Percentiles rank a stretch among this genome's conserved stretches.
phyloP scores from a whole-genome alignment of 805 yeast genomes.

The Kazachstania taianensis region DNA sequence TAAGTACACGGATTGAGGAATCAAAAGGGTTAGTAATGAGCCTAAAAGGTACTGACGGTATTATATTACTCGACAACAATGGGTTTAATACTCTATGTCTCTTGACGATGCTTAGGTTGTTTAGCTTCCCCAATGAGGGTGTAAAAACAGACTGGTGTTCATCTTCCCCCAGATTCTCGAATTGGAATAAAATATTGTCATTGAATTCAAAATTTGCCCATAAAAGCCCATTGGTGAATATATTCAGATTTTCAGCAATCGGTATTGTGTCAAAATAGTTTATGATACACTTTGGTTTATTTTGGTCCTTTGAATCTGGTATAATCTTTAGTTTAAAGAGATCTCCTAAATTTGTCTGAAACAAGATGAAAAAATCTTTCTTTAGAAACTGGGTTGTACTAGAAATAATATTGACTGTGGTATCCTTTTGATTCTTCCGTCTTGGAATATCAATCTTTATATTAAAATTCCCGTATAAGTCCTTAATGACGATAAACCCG shows the following conservation, averaged over 20 bases:
- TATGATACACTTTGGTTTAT: constrained; percentile 36
- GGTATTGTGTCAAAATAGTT: constrained; percentile 74
- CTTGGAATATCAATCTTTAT: constrained; percentile 47
- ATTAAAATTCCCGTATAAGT: constrained; percentile 29
- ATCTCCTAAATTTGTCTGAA: constrained; percentile 69
- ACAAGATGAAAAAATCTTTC: constrained; percentile 48
- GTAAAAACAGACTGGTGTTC: constrained; percentile 18
- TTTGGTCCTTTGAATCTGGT: constrained; percentile 29
- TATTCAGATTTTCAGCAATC: constrained; percentile 40
- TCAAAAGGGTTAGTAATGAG: constrained; percentile 25
- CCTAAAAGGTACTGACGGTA: constrained; percentile 18
- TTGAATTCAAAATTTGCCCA: constrained; percentile 56
- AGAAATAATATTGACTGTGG: constrained; percentile 34
- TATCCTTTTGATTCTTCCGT: constrained; percentile 22
- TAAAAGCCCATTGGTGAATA: constrained; percentile 67
- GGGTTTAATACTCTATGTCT: constrained; percentile 41
- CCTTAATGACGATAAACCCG: constrained; percentile 43
- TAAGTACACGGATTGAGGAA: constrained; percentile 34
- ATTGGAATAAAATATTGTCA: constrained; percentile 64
- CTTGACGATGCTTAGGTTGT: constrained; percentile 52
- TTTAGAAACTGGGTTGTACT: constrained; percentile 62
- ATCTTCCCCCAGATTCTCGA: constrained; percentile 59
- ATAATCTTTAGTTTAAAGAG: constrained; percentile 55
- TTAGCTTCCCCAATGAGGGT: constrained; percentile 29
- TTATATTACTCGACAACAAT: constrained; percentile 33